Conservation (phyloP, 352 stramenopile species). For the Aphanomyces euteiches region DNA sequence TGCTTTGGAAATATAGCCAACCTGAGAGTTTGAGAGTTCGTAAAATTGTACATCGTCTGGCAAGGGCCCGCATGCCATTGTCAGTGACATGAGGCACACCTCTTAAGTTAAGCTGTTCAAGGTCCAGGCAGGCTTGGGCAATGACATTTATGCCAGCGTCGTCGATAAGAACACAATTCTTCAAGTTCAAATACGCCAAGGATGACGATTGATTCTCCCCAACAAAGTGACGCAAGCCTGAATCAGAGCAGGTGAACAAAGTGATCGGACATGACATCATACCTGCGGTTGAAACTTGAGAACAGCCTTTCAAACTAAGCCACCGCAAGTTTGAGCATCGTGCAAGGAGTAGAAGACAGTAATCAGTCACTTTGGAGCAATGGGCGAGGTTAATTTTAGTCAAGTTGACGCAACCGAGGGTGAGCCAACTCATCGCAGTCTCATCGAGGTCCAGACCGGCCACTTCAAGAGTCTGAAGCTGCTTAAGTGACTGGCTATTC, state of each 20-base stretch:
- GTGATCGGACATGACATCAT: conserved; percentile 30
- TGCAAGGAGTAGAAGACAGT: conserved; percentile 51
- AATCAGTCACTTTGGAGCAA: conserved; percentile 52
- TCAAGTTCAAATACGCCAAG: conserved; percentile 47
- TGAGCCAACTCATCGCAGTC: conserved; percentile 66
- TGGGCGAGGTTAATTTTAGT: conserved; percentile 48
- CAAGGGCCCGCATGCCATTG: conserved; percentile 42
- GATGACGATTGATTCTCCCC: neutral
- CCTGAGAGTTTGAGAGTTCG: conserved; percentile 51
- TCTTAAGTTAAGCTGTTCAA: conserved; percentile 52
- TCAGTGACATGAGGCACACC: conserved; percentile 60
- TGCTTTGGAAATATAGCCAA: conserved; percentile 37
- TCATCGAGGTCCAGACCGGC: conserved; percentile 52
- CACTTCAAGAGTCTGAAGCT: conserved; percentile 42
- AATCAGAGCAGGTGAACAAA: too few relatives aligned
- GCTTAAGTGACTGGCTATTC: conserved; percentile 36
- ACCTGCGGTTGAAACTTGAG: conserved; percentile 43
- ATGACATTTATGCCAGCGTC: conserved; percentile 44
- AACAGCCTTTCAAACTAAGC: conserved; percentile 50
- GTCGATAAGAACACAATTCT: conserved; percentile 48
- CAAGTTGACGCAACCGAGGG: conserved; percentile 46
- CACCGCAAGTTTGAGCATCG: conserved; percentile 35
- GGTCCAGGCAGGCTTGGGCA: conserved; percentile 36
- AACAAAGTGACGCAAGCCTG: too few relatives aligned
- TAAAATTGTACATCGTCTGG: conserved; percentile 46